Percentiles rank a stretch among this genome's conserved stretches.
phyloP scores from a whole-genome alignment of 192 early-diverging fungal genomes.

The Coemansia umbellata region DNA sequence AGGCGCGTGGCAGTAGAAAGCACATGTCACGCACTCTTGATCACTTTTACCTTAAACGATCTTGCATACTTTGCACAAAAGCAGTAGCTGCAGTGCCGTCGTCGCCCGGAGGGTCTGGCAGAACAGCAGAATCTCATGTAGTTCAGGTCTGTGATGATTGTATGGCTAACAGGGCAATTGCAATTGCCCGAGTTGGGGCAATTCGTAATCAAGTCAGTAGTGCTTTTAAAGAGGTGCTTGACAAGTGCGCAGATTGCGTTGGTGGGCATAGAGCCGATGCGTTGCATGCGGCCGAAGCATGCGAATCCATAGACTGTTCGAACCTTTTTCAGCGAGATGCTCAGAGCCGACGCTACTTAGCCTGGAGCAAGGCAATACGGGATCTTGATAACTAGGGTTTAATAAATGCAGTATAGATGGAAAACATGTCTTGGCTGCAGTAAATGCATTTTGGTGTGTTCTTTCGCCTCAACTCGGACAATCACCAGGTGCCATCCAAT shows the following conservation, averaged over 20 bases:
- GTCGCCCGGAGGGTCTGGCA: background rate
- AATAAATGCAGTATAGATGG: too few species aligned
- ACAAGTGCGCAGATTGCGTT: conserved; percentile 22
- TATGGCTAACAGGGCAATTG: conserved; percentile 7
- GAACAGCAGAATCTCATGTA: conserved; percentile 4
- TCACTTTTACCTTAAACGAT: conserved; percentile 30
- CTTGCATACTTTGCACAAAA: conserved; percentile 34
- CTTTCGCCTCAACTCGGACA: too few species aligned
- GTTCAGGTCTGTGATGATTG: conserved; percentile 22
- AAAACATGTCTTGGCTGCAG: too few species aligned
- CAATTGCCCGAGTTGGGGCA: conserved; percentile 5
- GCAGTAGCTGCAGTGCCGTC: background rate
- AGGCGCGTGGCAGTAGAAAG: background rate
- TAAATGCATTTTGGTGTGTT: too few species aligned
- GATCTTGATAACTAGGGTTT: too few species aligned
- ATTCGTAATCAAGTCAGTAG: conserved; percentile 2
- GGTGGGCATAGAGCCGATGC: conserved; percentile 30
- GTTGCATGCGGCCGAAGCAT: conserved; percentile 27
- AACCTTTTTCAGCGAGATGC: conserved; percentile 20
- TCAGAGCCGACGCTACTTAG: conserved; percentile 13
- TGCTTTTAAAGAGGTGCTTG: conserved; percentile 1
- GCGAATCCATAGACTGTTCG: conserved; percentile 32
- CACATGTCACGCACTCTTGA: conserved; percentile 24
- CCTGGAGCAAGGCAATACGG: conserved; percentile 8
- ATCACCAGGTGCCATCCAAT: too few species aligned